A percentile compares a stretch with the other conserved stretches of the same genome.
These are phyloP conservation scores for Centaurea solstitialis DNA, from an alignment of 129 eudicot genomes.

Conservation along the genomic window DNA sequence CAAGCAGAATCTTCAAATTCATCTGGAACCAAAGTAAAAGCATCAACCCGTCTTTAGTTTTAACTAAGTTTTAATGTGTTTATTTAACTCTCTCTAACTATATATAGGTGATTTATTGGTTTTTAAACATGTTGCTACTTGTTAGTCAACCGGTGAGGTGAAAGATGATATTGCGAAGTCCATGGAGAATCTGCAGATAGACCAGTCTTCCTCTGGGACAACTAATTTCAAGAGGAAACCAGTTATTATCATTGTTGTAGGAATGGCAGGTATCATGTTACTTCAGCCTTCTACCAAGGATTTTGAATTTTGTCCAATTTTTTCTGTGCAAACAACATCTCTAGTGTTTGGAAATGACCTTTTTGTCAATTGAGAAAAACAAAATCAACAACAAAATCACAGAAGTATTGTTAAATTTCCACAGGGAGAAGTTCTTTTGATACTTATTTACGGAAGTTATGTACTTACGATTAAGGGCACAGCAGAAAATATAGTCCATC, in stretches of 20 bases:
- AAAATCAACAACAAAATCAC: too few species aligned
- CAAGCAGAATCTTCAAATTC: constrained; percentile 49
- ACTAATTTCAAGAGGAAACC: constrained; percentile 75
- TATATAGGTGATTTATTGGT: not conserved
- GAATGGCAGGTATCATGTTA: constrained; percentile 91
- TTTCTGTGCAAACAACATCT: not conserved
- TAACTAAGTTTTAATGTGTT: not conserved
- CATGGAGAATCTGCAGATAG: constrained; percentile 71
- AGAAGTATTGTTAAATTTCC: not conserved
- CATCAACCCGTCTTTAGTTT: not conserved
- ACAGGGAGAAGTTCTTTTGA: not conserved
- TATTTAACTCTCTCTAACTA: not conserved
- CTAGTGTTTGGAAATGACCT: not conserved
- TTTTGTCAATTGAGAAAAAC: not conserved
- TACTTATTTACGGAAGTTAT: not conserved
- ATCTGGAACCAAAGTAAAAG: constrained; percentile 25
- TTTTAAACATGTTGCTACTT: constrained; percentile 9
- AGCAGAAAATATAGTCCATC: not conserved
- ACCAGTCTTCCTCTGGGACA: constrained; percentile 43
- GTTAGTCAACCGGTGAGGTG: constrained; percentile 36
- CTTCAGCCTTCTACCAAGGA: not conserved
- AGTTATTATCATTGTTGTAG: constrained; percentile 81
- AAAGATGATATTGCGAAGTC: constrained; percentile 57
- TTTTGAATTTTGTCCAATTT: not conserved
- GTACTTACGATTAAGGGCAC: not conserved